Evolutionary conservation across 1,139 yeast species (phyloP).

Genomic region (Magnusiomyces paraingens): DNA sequence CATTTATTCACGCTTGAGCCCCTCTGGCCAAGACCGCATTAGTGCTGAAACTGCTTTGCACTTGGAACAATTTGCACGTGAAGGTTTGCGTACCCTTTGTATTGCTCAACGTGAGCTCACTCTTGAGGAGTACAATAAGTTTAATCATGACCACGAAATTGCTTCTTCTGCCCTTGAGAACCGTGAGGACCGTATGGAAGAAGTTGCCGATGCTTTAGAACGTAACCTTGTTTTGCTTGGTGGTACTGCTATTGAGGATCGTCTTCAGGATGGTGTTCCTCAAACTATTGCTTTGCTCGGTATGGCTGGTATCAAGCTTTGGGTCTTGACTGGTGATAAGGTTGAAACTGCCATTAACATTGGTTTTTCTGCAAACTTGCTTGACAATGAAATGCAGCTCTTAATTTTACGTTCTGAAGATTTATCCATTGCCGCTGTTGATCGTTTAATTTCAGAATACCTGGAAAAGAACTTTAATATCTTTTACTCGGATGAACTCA

Average conservation of each 20-base stretch:
- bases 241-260: conserved; percentile 96
- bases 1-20: conserved; percentile 65
- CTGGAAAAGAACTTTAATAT: conserved; percentile 55
- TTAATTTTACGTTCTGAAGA: conserved; percentile 54
- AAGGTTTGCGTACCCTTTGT: conserved; percentile 92
- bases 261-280: conserved; percentile 94
- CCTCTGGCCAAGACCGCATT: conserved; percentile 43
- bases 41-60: conserved; percentile 71
- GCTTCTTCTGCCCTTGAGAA: conserved; percentile 69
- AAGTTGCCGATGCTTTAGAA: conserved; percentile 76
- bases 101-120: conserved; percentile 75
- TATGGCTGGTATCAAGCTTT: conserved; percentile 87
- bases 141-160: conserved; percentile 63
- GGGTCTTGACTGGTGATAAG: conserved; percentile 98
- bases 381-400: conserved; percentile 81
- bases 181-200: conserved; percentile 73
- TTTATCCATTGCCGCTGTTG: conserved; percentile 43
- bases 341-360: conserved; percentile 97
- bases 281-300: conserved; percentile 80
- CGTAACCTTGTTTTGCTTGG: conserved; percentile 67
- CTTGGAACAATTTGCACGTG: conserved; percentile 89
- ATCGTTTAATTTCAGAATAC: conserved; percentile 52
- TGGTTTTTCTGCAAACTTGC: conserved; percentile 90
- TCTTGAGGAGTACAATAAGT: conserved; percentile 52
- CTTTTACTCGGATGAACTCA: conserved; percentile 54